phyloP scores from a whole-genome alignment of 352 stramenopile species.

The Phytophthora colocasiae region DNA sequence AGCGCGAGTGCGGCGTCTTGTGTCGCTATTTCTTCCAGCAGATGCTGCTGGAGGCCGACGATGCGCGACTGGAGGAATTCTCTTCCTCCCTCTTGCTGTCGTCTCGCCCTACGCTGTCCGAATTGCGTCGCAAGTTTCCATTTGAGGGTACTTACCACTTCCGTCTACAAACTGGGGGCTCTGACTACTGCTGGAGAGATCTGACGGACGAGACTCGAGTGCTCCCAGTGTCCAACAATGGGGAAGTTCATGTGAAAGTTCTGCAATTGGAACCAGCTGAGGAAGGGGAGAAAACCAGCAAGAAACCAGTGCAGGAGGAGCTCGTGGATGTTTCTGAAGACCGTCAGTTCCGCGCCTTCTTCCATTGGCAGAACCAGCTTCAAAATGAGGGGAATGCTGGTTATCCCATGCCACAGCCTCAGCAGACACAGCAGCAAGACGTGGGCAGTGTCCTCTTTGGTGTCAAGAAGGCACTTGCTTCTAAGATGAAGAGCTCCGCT shows the following conservation, averaged over 20 bases:
- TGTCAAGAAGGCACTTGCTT: slow-evolving; percentile 82
- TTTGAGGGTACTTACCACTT: slow-evolving; percentile 85
- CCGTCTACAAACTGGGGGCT: slow-evolving; percentile 60
- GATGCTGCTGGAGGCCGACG: slow-evolving; percentile 64
- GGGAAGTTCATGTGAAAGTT: slow-evolving; percentile 78
- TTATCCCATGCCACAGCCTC: slow-evolving; percentile 26
- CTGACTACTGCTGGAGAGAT: slow-evolving; percentile 82
- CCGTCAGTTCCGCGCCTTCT: slow-evolving; percentile 69
- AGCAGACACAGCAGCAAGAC: slow-evolving; percentile 45
- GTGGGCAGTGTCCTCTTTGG: slow-evolving; percentile 67
- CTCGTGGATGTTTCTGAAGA: slow-evolving; percentile 73
- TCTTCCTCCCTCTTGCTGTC: slow-evolving; percentile 78
- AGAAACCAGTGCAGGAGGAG: slow-evolving; percentile 24
- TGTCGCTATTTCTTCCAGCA: slow-evolving; percentile 89
- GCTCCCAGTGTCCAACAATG: slow-evolving; percentile 45
- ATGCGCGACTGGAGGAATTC: slow-evolving; percentile 47
- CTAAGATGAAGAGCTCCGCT: slow-evolving; percentile 80
- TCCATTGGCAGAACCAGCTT: slow-evolving; percentile 51
- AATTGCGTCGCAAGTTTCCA: slow-evolving; percentile 76
- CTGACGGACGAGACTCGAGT: slow-evolving; percentile 55
- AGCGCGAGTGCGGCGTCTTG: slow-evolving; percentile 47
- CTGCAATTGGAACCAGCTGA: slow-evolving; percentile 60
- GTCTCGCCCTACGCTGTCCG: slow-evolving; percentile 57
- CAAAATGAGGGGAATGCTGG: slow-evolving; percentile 9
- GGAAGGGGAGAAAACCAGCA: slow-evolving; percentile 3